Evolutionary conservation across 768 basidiomycete genomes (phyloP), one percentile per base, ranked within the genome.

Genomic region (Gymnopilus dilepis): DNA sequence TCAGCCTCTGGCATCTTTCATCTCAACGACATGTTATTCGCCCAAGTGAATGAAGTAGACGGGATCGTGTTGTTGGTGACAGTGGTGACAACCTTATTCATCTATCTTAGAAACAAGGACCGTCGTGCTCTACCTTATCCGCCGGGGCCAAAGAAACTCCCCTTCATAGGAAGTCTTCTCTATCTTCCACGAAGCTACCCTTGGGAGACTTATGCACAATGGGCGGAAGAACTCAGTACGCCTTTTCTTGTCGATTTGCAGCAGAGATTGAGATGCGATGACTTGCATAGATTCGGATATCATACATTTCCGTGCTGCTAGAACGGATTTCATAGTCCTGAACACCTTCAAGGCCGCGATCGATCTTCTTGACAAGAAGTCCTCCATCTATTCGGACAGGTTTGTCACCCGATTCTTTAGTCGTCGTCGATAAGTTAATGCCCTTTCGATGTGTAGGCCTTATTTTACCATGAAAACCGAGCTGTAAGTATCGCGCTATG

Each of bases 301-400:
- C 8, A 58, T 78, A 4, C 69, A 76, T 57, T 19, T 75, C 22
- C 62, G 72, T 37, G 69, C 69, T 9, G 60, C 70, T 15, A 77
- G 80, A 8, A 67, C 62, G 11, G 65, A 70, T 28, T 65, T 81
- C 24, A 64, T 82, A 22, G 64, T 82, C 4, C 43, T 83, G 28
- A 77, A 78, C 53, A 72, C 73, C 12, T 65, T 69, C 13, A 63
- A 75, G 43, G 70, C 71, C 1, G 78, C 76, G 1, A 69, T 67
- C 12, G 81, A 83, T 0, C 69, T 83, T 0, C 71, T 82, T 13
- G 77, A 78, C 24, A 82, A 78, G 59, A 68, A 76, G 31, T 78
- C 79, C 0, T 56, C 74, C 4, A 78, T 78, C 19, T 82, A 82
- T 63, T 81, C 80, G 0, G 74, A 76, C 62, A 69, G 81, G 72